Base-by-base conservation (phyloP, 2,329 filamentous ascomycete species). In the Trichoderma arundinaceum region DNA sequence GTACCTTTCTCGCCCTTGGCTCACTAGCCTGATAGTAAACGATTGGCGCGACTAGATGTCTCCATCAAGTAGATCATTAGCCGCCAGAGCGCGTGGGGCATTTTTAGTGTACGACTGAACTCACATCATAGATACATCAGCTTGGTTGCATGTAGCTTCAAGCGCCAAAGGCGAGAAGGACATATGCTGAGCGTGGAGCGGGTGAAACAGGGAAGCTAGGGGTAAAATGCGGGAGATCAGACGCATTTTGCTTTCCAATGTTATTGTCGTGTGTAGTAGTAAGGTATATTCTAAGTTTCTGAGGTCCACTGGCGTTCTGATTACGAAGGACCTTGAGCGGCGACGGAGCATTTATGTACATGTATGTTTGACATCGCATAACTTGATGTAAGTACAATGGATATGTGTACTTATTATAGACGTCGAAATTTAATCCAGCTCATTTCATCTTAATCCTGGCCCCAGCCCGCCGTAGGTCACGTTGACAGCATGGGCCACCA, bases 11-110 rank as follows among this genome's bases (percentile, higher is more conserved):
- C 9, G n/a, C 35, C 5, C 2, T 15, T 22, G 8, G 7, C 15
- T 63, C 15, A 33, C 19, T 53, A n/a, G 48, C 52, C 13, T 44
- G 3, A 33, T 53, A 66, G 19, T 33, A 49, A 15, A 66, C n/a
- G n/a, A n/a, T n/a, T n/a, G n/a, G n/a, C n/a, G n/a, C n/a, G n/a
- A n/a, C n/a, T n/a, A n/a, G n/a, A n/a, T n/a, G n/a, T n/a, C n/a
- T n/a, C n/a, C n/a, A n/a, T n/a, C n/a, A n/a, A n/a, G n/a, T n/a
- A n/a, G n/a, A n/a, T n/a, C n/a, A n/a, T 48, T 48, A 48, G 44
- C 44, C 19, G 44, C 44, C 9, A 48, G 7, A 28, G 44, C 28
- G 44, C 9, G 9, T 7, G 44, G 19, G 2, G 5, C 33, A 35
- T 35, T 35, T 10, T 28, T 32, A 56, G 53, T 56, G 12, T 32